Evolutionary conservation across 345 rosid species (phyloP), one percentile per base, ranked within the genome.

Genomic region (Tarenaya hassleriana): DNA sequence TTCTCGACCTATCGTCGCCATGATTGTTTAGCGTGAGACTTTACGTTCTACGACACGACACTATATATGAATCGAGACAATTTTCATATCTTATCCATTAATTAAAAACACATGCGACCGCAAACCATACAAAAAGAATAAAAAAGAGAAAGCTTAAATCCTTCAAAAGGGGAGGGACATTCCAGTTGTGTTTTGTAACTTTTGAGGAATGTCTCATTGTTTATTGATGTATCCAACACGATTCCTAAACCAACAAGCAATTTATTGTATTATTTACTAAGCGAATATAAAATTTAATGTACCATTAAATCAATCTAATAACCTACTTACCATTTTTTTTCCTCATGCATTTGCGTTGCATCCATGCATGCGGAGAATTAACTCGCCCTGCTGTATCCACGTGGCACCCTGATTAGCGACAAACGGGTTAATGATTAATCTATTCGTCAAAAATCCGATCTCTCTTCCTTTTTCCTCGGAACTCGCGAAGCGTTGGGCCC

Each of bases 181-280:
- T 88, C 96, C 84, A 73, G 88, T 84, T 78, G 84, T 77, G 58
- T 70, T 74, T 84, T 70, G 94, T 67, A 78, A 81, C 96, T 88
- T 88, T 88, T 80, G 81, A 88, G 91, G 90, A 67, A 67, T 66
- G 65, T 53, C 49, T 39, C 49, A 15, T 50, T 35, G 38, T 50
- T 49, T 17, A 55, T 59, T 47, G n/a, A n/a, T n/a, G n/a, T n/a
- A n/a, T n/a, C n/a, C n/a, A 68, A 75, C 56, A 61, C 64, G 64
- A 58, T 52, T 46, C 64, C 50, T 18, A 37, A 64, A 52, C 54
- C 70, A 63, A 60, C 58, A 58, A 47, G 41, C 49, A 65, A 39
- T 9, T n/a, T n/a, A n/a, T n/a, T n/a, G n/a, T 18, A 21, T 33
- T 44, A 56, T 52, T 62, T 54, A 42, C 47, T 53, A 19, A 15